Evolutionary conservation across 805 yeast genomes (phyloP), one percentile per base, ranked within the genome.

Genomic region (Hagleromyces aurorensis): DNA sequence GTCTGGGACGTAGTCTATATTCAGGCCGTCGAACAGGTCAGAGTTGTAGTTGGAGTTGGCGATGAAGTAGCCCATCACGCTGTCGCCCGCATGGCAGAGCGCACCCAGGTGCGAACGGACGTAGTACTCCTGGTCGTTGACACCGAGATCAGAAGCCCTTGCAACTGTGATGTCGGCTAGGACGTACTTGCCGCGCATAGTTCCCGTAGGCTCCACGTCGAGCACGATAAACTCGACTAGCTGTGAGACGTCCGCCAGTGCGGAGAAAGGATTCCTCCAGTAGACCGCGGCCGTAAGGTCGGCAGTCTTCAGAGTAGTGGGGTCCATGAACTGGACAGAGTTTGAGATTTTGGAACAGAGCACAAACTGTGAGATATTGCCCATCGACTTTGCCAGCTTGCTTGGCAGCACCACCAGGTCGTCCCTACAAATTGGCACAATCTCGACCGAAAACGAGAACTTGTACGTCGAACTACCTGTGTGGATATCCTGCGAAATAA

Each of bases 401-500:
- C 79, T 78, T 17, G 98, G 98, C 43, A 91, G 65, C 19, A 89
- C 84, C 15, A 91, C 94, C 45, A 91, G 67, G 55, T 93, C 98
- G 53, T 91, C 99, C 59, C 91, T 82, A 71, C 98, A 91, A 23
- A 93, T 76, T 12, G 98, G 98, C 2, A 83, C 94, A 44, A 91
- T 77, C 61, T 91, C 99, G 24, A 89, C 81, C 13, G 96, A 84
- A 53, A 69, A 89, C 5, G 96, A 70, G 55, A 89, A 91, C 63
- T 91, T 91, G 64, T 84, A 91, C 33, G 78, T 72, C 15, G 93
- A 74, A 13, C 80, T 67, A 50, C 96, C 91, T 1, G 95, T 77
- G 47, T 91, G 98, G 21, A 82, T 85, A 66, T 93, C 96, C 36
- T 78, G 78, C 37, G 94, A 79, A 37, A 91, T 78, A 50, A 93